Evolutionary conservation across 2,329 filamentous ascomycete genomes (phyloP).

Genomic region (Xylariaceae sp.): DNA sequence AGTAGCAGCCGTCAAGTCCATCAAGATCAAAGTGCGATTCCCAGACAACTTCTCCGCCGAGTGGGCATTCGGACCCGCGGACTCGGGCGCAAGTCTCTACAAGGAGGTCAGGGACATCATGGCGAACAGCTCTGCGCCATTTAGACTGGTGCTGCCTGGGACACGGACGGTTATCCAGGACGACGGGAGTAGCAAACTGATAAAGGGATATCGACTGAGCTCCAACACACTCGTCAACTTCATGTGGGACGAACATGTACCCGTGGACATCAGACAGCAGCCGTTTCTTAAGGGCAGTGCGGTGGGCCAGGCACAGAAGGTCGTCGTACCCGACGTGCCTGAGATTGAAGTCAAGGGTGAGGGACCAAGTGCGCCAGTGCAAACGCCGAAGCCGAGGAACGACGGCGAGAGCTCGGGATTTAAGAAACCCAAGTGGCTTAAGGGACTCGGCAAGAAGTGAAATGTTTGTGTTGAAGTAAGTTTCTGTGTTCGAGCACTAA

Average conservation of each 20-base stretch:
- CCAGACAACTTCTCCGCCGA: slow-evolving; percentile 84
- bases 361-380: neutral
- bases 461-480: too few relatives aligned
- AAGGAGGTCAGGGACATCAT: slow-evolving; percentile 76
- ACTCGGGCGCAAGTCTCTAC: slow-evolving; percentile 77
- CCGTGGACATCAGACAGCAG: slow-evolving; percentile 31
- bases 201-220: slow-evolving; percentile 73
- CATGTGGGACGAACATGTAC: slow-evolving; percentile 40
- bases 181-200: slow-evolving; percentile 63
- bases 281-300: slow-evolving; percentile 57
- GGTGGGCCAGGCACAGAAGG: slow-evolving; percentile 61
- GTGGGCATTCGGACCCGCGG: slow-evolving; percentile 70
- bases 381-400: slow-evolving; percentile 28
- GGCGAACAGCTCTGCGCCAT: slow-evolving; percentile 67
- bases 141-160: slow-evolving; percentile 72
- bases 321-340: slow-evolving; percentile 61
- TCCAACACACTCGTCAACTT: slow-evolving; percentile 74
- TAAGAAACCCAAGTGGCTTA: slow-evolving; percentile 74
- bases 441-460: slow-evolving; percentile 75
- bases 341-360: slow-evolving; percentile 43
- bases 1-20: slow-evolving; percentile 68
- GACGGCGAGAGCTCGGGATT: slow-evolving; percentile 34
- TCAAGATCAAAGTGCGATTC: slow-evolving; percentile 82
- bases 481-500: neutral
- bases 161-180: slow-evolving; percentile 58